Percentiles rank a stretch among this genome's conserved stretches.
phyloP scores from a whole-genome alignment of 192 early-diverging fungal species.

The Entophlyctis luteolus region DNA sequence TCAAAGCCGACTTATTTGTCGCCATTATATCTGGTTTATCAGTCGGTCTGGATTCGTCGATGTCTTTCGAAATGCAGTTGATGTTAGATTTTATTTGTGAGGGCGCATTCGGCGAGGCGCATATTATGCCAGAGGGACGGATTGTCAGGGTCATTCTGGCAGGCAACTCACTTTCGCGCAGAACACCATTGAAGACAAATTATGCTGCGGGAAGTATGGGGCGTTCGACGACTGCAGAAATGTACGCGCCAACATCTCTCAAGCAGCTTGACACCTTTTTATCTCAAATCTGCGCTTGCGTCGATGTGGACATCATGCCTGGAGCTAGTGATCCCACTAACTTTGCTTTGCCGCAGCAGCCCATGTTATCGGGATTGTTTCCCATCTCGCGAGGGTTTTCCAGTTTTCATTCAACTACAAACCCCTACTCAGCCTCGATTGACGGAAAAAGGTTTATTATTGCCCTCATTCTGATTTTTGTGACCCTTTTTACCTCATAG shows the following conservation, averaged over 20 bases:
- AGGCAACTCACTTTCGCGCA: constrained; percentile 62
- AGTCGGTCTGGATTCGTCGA: constrained; percentile 48
- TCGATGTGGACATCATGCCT: constrained; percentile 77
- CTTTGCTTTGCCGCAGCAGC: constrained; percentile 79
- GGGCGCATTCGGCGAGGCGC: constrained; percentile 55
- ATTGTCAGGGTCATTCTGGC: constrained; percentile 74
- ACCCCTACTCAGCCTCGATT: constrained; percentile 73
- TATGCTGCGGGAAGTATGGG: constrained; percentile 23
- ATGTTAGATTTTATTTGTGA: constrained; percentile 78
- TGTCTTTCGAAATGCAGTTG: constrained; percentile 63
- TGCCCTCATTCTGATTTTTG: neutral
- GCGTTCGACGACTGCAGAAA: constrained; percentile 2
- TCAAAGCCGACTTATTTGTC: constrained; percentile 58
- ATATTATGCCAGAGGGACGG: no score
- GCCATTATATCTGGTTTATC: constrained; percentile 80
- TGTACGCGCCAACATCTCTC: constrained; percentile 15
- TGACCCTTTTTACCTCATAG: constrained; percentile 32
- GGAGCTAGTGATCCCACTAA: constrained; percentile 76
- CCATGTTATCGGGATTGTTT: constrained; percentile 72
- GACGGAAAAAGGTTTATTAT: constrained; percentile 54
- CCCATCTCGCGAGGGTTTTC: constrained; percentile 54
- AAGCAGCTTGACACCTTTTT: constrained; percentile 66
- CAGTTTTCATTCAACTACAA: constrained; percentile 68
- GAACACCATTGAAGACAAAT: neutral
- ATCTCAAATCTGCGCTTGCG: constrained; percentile 54